Conservation (phyloP, 192 early-diverging fungal species). For the Linnemannia elongata region DNA sequence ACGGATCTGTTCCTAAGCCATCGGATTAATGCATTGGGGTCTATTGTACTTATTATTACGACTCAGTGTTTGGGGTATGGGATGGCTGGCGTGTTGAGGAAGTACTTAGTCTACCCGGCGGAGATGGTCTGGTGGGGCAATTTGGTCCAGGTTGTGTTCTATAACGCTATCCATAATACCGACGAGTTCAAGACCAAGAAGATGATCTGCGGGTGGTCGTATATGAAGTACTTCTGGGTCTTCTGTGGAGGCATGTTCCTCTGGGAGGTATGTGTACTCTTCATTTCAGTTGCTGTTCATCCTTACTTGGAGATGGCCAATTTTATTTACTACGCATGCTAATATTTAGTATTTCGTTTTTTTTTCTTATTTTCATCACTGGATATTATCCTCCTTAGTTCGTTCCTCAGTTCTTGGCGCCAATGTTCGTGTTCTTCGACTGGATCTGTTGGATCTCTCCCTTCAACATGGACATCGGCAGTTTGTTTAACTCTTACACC, state of each 20-base stretch:
- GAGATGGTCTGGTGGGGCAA: slow-evolving; percentile 90
- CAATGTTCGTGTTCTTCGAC: slow-evolving; percentile 35
- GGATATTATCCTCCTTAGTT: slow-evolving; percentile 33
- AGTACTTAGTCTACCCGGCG: slow-evolving; percentile 82
- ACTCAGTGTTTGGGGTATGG: slow-evolving; percentile 70
- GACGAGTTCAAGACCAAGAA: slow-evolving; percentile 30
- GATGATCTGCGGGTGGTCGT: slow-evolving; percentile 32
- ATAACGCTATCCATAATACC: slow-evolving; percentile 59
- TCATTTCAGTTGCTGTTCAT: too few relatives aligned
- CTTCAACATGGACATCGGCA: slow-evolving; percentile 32
- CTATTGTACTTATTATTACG: slow-evolving; percentile 66
- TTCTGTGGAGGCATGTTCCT: slow-evolving; percentile 56
- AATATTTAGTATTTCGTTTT: too few relatives aligned
- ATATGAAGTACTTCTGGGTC: slow-evolving; percentile 59
- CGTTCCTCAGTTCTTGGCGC: slow-evolving; percentile 46
- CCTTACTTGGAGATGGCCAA: too few relatives aligned
- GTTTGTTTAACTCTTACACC: slow-evolving; percentile 30
- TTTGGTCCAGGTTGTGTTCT: slow-evolving; percentile 67
- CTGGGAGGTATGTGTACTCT: slow-evolving; percentile 34
- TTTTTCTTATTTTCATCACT: too few relatives aligned
- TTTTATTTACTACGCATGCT: too few relatives aligned
- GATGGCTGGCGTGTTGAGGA: slow-evolving; percentile 84
- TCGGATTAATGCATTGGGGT: slow-evolving; percentile 17
- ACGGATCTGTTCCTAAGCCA: slow-evolving; percentile 24
- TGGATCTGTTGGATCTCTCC: slow-evolving; percentile 52